These are phyloP conservation scores for Pterocarpus santalinus DNA, from an alignment of 306 rosid genomes.

Conservation along the genomic window DNA sequence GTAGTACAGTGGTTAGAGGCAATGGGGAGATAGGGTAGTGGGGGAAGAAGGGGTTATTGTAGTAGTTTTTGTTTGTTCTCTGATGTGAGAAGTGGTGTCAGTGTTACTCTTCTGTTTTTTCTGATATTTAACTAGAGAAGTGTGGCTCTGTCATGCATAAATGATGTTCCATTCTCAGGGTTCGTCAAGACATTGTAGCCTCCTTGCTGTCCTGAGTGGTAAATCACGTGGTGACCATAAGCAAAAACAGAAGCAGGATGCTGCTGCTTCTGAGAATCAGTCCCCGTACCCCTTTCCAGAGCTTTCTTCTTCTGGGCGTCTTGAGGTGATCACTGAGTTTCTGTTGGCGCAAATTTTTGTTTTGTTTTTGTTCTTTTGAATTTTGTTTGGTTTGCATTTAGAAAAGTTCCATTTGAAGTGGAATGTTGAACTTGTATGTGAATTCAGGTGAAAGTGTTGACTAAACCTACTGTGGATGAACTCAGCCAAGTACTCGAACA, in stretches of 20 bases:
- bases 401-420: slow-evolving; percentile 7
- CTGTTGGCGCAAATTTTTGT: slow-evolving; percentile 12
- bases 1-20: slow-evolving; percentile 19
- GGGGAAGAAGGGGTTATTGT: slow-evolving; percentile 21
- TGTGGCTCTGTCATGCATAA: slow-evolving; percentile 49
- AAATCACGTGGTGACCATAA: slow-evolving; percentile 49
- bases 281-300: slow-evolving; percentile 53
- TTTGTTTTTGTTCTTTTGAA: not conserved
- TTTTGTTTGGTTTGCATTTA: slow-evolving; percentile 1
- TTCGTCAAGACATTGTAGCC: slow-evolving; percentile 51
- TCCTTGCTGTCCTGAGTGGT: slow-evolving; percentile 61
- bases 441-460: slow-evolving; percentile 58
- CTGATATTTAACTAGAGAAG: slow-evolving; percentile 44
- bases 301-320: slow-evolving; percentile 55
- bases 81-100: slow-evolving; percentile 22
- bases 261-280: slow-evolving; percentile 41
- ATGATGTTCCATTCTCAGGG: slow-evolving; percentile 65
- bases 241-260: slow-evolving; percentile 50
- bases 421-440: slow-evolving; percentile 22
- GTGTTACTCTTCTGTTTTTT: not conserved
- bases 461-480: slow-evolving; percentile 52
- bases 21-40: slow-evolving; percentile 33
- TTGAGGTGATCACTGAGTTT: slow-evolving; percentile 52
- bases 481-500: slow-evolving; percentile 50
- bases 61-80: not conserved